These are phyloP conservation scores for Beauveria caledonica DNA, from an alignment of 2,329 filamentous ascomycete species.

Conservation along the genomic window DNA sequence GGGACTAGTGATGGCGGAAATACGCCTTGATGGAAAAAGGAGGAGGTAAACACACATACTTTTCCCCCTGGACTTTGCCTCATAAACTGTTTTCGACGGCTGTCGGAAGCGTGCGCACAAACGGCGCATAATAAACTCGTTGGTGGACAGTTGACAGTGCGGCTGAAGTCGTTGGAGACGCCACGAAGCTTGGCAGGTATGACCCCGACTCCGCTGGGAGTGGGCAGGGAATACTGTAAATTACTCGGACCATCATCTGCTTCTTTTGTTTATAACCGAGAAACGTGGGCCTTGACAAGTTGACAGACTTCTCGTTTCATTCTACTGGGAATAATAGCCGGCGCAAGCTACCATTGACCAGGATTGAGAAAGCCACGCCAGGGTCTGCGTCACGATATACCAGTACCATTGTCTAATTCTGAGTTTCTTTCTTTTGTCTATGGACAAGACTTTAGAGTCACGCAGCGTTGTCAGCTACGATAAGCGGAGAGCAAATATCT, in stretches of 20 bases:
- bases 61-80: too few relatives aligned
- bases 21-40: too few relatives aligned
- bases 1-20: not conserved
- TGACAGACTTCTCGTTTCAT: too few relatives aligned
- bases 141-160: not conserved
- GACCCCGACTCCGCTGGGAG: too few relatives aligned
- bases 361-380: not conserved
- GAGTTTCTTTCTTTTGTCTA: not conserved
- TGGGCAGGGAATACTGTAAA: not conserved
- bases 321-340: too few relatives aligned
- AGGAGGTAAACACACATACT: too few relatives aligned
- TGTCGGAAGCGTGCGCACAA: not conserved
- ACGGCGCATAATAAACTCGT: not conserved
- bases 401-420: not conserved
- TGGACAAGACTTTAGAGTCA: not conserved
- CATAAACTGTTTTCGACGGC: not conserved
- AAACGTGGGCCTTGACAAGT: not conserved
- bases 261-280: not conserved
- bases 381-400: not conserved
- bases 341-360: not conserved
- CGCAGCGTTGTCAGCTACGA: not conserved
- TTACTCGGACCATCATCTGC: not conserved
- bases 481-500: conserved; percentile 6
- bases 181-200: not conserved
- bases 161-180: not conserved